phyloP scores from a whole-genome alignment of 2,329 filamentous ascomycete species.

The Rhexocercosporidium sp. region DNA sequence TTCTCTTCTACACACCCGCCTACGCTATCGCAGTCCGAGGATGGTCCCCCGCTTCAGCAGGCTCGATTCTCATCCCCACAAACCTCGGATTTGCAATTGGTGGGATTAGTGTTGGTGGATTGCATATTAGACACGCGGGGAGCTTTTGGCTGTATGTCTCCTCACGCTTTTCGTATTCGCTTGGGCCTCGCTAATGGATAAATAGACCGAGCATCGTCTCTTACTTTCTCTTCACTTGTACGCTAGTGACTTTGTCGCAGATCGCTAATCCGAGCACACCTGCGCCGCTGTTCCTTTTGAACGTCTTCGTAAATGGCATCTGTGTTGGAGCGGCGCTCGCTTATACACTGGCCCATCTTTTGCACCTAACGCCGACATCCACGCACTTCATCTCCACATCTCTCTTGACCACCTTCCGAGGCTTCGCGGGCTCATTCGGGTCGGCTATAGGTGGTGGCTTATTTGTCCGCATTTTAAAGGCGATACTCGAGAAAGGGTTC shows the following conservation, averaged over 20 bases:
- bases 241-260: slow-evolving; percentile 60
- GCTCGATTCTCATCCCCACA: slow-evolving; percentile 79
- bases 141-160: slow-evolving; percentile 67
- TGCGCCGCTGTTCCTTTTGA: slow-evolving; percentile 58
- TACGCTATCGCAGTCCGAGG: slow-evolving; percentile 78
- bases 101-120: slow-evolving; percentile 72
- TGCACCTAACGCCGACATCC: slow-evolving; percentile 70
- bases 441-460: slow-evolving; percentile 76
- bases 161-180: not conserved
- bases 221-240: slow-evolving; percentile 65
- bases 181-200: slow-evolving; percentile 3
- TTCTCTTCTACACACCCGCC: slow-evolving; percentile 82
- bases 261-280: slow-evolving; percentile 59
- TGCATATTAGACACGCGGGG: slow-evolving; percentile 75
- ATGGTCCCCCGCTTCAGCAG: slow-evolving; percentile 71
- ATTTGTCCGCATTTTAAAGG: slow-evolving; percentile 38
- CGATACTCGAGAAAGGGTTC: slow-evolving; percentile 44
- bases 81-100: slow-evolving; percentile 80
- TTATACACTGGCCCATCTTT: slow-evolving; percentile 79
- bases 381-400: slow-evolving; percentile 79
- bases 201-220: slow-evolving; percentile 60
- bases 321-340: slow-evolving; percentile 76
- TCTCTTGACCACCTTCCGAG: slow-evolving; percentile 78
- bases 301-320: slow-evolving; percentile 74
- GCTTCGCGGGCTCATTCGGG: slow-evolving; percentile 82